Percentiles rank a stretch among this genome's conserved stretches.
Evolutionary conservation across 2,329 filamentous ascomycete species (phyloP).

Genomic region (Dactylella cylindrospora): DNA sequence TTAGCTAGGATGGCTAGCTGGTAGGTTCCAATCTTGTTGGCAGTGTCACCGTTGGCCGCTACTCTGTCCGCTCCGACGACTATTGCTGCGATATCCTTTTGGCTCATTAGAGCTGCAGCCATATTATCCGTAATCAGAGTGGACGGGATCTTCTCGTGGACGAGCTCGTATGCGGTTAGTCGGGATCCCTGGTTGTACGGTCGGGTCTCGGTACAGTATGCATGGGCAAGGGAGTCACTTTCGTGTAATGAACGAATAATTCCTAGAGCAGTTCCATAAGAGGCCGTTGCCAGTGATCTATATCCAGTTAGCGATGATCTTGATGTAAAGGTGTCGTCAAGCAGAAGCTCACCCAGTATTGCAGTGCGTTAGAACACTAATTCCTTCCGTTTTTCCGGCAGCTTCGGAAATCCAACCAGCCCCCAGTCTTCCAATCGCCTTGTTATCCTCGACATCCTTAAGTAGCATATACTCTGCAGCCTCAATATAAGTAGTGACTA

Average conservation of each 20-base stretch:
- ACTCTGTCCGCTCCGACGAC: constrained; percentile 95
- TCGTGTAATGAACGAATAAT: constrained; percentile 82
- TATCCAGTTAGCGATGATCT: background rate
- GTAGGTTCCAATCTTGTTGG: constrained; percentile 98
- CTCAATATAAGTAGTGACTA: constrained; percentile 71
- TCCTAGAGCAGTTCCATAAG: constrained; percentile 93
- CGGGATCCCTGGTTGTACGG: constrained; percentile 98
- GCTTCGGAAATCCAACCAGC: constrained; percentile 77
- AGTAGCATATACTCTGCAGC: constrained; percentile 83
- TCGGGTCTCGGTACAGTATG: constrained; percentile 94
- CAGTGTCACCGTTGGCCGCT: constrained; percentile 93
- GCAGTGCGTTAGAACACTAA: constrained; percentile 94
- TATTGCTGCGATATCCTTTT: constrained; percentile 73
- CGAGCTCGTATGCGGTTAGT: constrained; percentile 93
- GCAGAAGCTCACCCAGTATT: constrained; percentile 73
- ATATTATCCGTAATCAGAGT: constrained; percentile 96
- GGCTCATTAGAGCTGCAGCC: constrained; percentile 80
- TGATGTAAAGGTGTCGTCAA: too few species aligned
- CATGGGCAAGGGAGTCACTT: constrained; percentile 69
- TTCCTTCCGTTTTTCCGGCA: constrained; percentile 56
- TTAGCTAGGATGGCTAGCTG: constrained; percentile 84
- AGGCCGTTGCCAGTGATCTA: constrained; percentile 88
- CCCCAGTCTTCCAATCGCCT: constrained; percentile 78
- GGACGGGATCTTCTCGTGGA: constrained; percentile 85
- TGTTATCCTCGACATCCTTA: constrained; percentile 84